These are phyloP conservation scores for Cercospora janseana DNA, from an alignment of 2,329 filamentous ascomycete species.

Conservation along the genomic window DNA sequence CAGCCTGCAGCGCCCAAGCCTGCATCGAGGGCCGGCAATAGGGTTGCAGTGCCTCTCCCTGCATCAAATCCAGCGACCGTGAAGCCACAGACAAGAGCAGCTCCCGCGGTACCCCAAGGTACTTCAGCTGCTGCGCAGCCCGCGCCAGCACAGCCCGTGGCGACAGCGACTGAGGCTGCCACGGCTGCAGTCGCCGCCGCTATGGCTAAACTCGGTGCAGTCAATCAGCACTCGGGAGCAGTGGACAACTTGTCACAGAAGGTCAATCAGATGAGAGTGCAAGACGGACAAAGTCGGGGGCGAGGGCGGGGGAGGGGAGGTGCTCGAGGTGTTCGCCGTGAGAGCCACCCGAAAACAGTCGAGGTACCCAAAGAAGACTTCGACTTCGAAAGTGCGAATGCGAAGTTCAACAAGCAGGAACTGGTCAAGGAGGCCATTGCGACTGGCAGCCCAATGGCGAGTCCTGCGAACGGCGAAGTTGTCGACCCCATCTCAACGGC, in stretches of 20 bases:
- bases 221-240: constrained; percentile 26
- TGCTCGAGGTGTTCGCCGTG: constrained; percentile 39
- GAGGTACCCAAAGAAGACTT: constrained; percentile 90
- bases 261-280: constrained; percentile 69
- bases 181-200: constrained; percentile 76
- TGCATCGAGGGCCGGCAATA: constrained; percentile 46
- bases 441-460: constrained; percentile 64
- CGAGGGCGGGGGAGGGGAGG: constrained; percentile 51
- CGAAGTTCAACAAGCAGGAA: constrained; percentile 86
- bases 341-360: constrained; percentile 53
- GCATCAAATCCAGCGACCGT: constrained; percentile 38
- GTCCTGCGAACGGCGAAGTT: constrained; percentile 31
- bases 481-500: constrained; percentile 31
- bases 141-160: constrained; percentile 21
- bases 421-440: constrained; percentile 85
- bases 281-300: constrained; percentile 37
- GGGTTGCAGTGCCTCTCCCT: constrained; percentile 62
- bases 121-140: constrained; percentile 17
- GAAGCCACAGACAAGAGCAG: constrained; percentile 27
- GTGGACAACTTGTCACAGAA: constrained; percentile 71
- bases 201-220: constrained; percentile 66
- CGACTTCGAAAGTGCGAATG: constrained; percentile 83
- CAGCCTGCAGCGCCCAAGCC: constrained; percentile 38
- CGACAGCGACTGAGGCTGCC: constrained; percentile 68
- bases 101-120: constrained; percentile 11